Percentiles rank a stretch among this genome's conserved stretches.
phyloP scores from a whole-genome alignment of 805 yeast species.

The Soucietia sequanensis region DNA sequence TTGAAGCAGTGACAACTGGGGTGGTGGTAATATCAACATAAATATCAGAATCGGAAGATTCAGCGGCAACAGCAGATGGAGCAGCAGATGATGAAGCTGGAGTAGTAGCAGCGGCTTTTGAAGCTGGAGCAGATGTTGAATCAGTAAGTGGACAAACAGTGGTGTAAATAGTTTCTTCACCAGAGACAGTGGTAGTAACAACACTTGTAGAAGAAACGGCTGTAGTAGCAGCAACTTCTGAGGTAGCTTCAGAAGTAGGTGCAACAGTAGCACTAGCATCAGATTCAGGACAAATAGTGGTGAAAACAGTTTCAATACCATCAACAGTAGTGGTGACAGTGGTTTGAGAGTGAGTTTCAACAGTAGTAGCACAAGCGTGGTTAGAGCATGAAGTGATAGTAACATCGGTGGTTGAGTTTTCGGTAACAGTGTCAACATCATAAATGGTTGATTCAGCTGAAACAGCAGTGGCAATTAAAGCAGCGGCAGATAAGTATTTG shows the following conservation, averaged over 20 bases:
- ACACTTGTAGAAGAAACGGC: slow-evolving; percentile 9
- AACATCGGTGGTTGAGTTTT: slow-evolving; percentile 26
- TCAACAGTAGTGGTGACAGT: slow-evolving; percentile 22
- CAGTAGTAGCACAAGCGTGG: slow-evolving; percentile 20
- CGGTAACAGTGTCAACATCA: slow-evolving; percentile 24
- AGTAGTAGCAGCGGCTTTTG: slow-evolving; percentile 12
- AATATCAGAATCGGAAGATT: slow-evolving; percentile 25
- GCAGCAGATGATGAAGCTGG: slow-evolving; percentile 12
- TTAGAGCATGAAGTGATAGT: slow-evolving; percentile 42
- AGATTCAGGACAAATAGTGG: slow-evolving; percentile 35
- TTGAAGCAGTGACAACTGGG: slow-evolving; percentile 47
- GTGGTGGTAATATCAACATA: slow-evolving; percentile 52
- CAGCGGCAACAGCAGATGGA: slow-evolving; percentile 11
- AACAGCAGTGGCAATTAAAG: slow-evolving; percentile 21
- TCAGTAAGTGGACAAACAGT: slow-evolving; percentile 36
- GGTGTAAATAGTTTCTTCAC: slow-evolving; percentile 34
- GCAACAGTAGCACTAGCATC: slow-evolving; percentile 8
- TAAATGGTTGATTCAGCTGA: slow-evolving; percentile 17
- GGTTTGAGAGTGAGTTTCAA: slow-evolving; percentile 13
- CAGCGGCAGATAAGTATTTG: slow-evolving; percentile 20
- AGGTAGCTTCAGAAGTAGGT: slow-evolving; percentile 1
- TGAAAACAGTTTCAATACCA: slow-evolving; percentile 31
- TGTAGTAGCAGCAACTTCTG: slow-evolving; percentile 5
- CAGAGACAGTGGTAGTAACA: slow-evolving; percentile 33
- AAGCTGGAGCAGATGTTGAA: slow-evolving; percentile 4